Evolutionary conservation across 495 filamentous ascomycete species (phyloP).

Genomic region (Usnea hakonensis): DNA sequence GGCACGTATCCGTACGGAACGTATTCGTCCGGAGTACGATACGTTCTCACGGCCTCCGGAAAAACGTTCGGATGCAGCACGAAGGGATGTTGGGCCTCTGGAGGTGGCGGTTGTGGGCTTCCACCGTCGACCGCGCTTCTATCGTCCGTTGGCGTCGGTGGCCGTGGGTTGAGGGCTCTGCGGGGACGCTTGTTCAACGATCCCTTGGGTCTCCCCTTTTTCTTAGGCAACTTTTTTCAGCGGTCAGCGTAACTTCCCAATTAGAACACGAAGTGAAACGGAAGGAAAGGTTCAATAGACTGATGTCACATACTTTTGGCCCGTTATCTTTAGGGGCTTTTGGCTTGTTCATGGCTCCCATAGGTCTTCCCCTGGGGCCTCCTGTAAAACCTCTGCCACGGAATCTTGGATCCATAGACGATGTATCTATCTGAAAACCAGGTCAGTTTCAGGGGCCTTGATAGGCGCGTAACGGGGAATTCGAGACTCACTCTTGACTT

Average conservation of each 20-base stretch:
- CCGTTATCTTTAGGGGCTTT: neutral
- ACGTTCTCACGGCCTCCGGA: neutral
- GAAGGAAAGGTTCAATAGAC: neutral
- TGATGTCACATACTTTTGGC: neutral
- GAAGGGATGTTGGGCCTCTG: neutral
- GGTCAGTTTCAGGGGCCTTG: neutral
- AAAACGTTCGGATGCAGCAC: neutral
- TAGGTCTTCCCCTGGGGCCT: neutral
- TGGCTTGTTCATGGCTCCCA: slow-evolving; percentile 9
- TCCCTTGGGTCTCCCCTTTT: neutral
- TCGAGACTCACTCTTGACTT: neutral
- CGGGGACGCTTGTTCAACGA: neutral
- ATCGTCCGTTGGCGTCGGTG: neutral
- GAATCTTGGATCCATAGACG: neutral
- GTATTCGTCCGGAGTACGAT: too few relatives aligned
- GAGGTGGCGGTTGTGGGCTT: neutral
- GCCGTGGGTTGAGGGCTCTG: neutral
- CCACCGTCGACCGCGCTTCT: neutral
- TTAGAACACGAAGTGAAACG: too few relatives aligned
- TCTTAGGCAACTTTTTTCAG: neutral
- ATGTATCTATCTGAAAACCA: neutral
- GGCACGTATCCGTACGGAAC: too few relatives aligned
- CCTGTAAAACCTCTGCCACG: neutral
- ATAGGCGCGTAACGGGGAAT: neutral
- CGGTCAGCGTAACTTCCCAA: neutral